phyloP scores from a whole-genome alignment of 345 rosid species.

The Moricandia moricandioides region DNA sequence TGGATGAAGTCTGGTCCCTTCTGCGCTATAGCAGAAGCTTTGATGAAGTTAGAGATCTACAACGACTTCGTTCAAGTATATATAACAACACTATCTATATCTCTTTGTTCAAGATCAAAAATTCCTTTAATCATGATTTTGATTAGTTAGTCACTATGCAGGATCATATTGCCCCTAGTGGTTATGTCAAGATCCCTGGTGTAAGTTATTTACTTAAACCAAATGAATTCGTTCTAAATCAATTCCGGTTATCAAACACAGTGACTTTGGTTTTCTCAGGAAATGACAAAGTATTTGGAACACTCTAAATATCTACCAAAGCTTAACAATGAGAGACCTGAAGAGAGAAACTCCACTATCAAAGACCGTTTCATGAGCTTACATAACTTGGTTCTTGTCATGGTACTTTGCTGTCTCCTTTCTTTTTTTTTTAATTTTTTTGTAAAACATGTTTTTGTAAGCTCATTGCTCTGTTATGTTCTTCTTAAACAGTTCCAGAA shows the following conservation, averaged over 20 bases:
- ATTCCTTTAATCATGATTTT: constrained; percentile 1
- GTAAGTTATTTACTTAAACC: constrained; percentile 15
- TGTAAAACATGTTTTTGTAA: neutral
- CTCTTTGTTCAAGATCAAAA: neutral
- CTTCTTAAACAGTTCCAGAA: constrained; percentile 54
- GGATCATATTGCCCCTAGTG: constrained; percentile 38
- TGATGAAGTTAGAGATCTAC: constrained; percentile 27
- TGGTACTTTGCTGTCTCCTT: constrained; percentile 46
- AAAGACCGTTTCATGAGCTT: constrained; percentile 69
- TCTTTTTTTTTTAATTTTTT: neutral
- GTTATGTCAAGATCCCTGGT: constrained; percentile 32
- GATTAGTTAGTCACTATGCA: constrained; percentile 13
- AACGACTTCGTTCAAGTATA: constrained; percentile 34
- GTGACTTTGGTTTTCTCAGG: constrained; percentile 15
- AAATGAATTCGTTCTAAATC: neutral
- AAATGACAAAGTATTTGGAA: constrained; percentile 29
- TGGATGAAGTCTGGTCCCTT: constrained; percentile 23
- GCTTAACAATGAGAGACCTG: constrained; percentile 79
- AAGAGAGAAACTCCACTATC: constrained; percentile 55
- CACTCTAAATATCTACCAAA: constrained; percentile 79
- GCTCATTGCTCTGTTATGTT: constrained; percentile 9
- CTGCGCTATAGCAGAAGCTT: constrained; percentile 16
- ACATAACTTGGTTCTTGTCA: constrained; percentile 80
- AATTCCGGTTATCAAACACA: neutral
- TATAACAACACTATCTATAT: neutral